Evolutionary conservation across 2,329 filamentous ascomycete species (phyloP).

Genomic region (Ambrosiella cleistominuta): DNA sequence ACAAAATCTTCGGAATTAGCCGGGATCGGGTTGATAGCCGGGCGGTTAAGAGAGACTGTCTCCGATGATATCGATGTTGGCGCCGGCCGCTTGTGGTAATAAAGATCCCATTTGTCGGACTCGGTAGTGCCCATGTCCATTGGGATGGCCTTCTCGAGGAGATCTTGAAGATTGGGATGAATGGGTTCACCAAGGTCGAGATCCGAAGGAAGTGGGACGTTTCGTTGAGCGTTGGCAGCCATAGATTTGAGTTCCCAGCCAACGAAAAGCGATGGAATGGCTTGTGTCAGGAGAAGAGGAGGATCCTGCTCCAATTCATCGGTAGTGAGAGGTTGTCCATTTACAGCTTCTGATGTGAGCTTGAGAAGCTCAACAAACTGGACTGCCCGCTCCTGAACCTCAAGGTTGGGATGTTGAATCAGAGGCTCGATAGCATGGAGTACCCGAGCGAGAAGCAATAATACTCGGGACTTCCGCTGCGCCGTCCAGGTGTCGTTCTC

Average conservation of each 20-base stretch:
- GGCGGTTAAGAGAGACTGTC: slow-evolving; percentile 24
- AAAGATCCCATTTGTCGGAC: slow-evolving; percentile 49
- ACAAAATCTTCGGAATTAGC: slow-evolving; percentile 26
- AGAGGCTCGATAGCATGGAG: slow-evolving; percentile 68
- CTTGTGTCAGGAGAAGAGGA: slow-evolving; percentile 73
- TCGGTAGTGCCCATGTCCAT: slow-evolving; percentile 32
- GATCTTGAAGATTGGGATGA: slow-evolving; percentile 49
- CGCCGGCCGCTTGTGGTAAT: slow-evolving; percentile 41
- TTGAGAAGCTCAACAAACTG: slow-evolving; percentile 84
- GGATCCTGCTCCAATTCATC: slow-evolving; percentile 43
- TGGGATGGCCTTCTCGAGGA: slow-evolving; percentile 45
- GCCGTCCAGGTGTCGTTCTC: slow-evolving; percentile 51
- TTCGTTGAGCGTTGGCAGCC: slow-evolving; percentile 61
- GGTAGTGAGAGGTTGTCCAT: slow-evolving; percentile 42
- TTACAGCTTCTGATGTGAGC: slow-evolving; percentile 64
- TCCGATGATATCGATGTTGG: slow-evolving; percentile 32
- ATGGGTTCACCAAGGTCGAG: slow-evolving; percentile 71
- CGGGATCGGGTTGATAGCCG: slow-evolving; percentile 36
- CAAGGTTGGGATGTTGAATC: slow-evolving; percentile 65
- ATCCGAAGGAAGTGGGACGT: slow-evolving; percentile 61
- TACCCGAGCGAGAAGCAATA: slow-evolving; percentile 64
- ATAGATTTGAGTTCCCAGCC: slow-evolving; percentile 88
- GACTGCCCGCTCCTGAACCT: slow-evolving; percentile 87
- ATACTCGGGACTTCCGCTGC: slow-evolving; percentile 54
- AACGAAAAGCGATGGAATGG: slow-evolving; percentile 71